phyloP scores from a whole-genome alignment of 1,139 yeast species.

The Magnusiomyces tetraspermus region DNA sequence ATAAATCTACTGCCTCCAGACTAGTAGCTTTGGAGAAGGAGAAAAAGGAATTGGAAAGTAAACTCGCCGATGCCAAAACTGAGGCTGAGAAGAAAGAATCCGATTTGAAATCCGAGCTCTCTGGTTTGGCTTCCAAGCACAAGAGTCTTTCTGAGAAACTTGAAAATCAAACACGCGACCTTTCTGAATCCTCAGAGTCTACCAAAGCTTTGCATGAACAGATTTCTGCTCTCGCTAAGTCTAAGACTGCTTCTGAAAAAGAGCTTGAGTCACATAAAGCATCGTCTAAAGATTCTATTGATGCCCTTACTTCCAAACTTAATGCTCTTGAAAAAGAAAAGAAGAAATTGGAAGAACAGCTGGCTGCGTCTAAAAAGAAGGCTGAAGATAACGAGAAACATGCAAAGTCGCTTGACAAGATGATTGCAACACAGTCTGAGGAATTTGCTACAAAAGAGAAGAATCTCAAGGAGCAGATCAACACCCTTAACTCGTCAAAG shows the following conservation, averaged over 20 bases:
- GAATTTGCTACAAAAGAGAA: constrained; percentile 1
- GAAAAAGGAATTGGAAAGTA: not conserved
- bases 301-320: not conserved
- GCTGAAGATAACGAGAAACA: not conserved
- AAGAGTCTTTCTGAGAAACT: constrained; percentile 4
- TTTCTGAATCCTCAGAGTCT: not conserved
- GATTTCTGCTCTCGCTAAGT: not conserved
- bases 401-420: not conserved
- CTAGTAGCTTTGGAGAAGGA: not conserved
- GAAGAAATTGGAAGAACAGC: not conserved
- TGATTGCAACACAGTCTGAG: not conserved
- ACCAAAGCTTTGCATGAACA: not conserved
- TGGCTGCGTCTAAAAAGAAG: not conserved
- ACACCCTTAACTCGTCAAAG: constrained; percentile 4
- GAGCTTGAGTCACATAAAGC: not conserved
- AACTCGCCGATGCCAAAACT: not conserved
- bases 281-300: not conserved
- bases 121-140: not conserved
- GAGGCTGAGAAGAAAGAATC: not conserved
- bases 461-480: not conserved
- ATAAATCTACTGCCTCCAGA: constrained; percentile 1
- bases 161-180: not conserved
- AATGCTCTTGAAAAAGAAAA: constrained; percentile 1
- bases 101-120: not conserved
- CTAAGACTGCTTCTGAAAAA: not conserved